Evolutionary conservation across 495 filamentous ascomycete species (phyloP).

Genomic region (Annulohypoxylon stygium): DNA sequence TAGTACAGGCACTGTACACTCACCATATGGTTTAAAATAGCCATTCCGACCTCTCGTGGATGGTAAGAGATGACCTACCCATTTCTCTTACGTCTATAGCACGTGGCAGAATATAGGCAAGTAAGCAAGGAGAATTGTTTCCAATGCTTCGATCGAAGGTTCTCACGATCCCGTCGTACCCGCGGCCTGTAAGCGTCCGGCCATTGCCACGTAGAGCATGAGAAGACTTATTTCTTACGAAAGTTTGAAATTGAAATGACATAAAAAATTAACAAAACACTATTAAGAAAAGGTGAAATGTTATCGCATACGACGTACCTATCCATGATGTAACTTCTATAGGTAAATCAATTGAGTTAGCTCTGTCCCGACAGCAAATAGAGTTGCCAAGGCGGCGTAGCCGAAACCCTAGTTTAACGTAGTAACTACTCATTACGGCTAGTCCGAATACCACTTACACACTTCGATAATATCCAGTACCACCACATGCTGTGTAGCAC

Average conservation of each 20-base stretch:
- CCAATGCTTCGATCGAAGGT: conserved; percentile 13
- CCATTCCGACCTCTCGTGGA: conserved; percentile 2
- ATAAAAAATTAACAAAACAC: background rate
- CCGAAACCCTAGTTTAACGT: conserved; percentile 31
- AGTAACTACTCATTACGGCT: conserved; percentile 4
- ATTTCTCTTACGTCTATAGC: background rate
- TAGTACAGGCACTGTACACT: conserved; percentile 17
- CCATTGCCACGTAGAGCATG: conserved; percentile 8
- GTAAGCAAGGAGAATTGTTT: conserved; percentile 5
- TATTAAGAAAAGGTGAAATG: background rate
- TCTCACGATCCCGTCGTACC: background rate
- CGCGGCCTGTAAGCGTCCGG: background rate
- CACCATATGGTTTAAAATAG: conserved; percentile 22
- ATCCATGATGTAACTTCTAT: background rate
- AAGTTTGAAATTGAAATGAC: conserved; percentile 1
- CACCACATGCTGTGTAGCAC: too few relatives aligned
- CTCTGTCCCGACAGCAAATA: conserved; percentile 20
- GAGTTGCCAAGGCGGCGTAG: conserved; percentile 42
- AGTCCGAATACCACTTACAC: conserved; percentile 8
- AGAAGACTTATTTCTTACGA: background rate
- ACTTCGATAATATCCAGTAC: too few relatives aligned
- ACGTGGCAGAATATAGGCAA: conserved; percentile 15
- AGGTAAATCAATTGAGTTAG: conserved; percentile 5
- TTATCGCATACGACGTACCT: background rate
- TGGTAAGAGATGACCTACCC: conserved; percentile 14